A percentile compares a stretch with the other conserved stretches of the same genome.
These are phyloP conservation scores for Colletotrichum brevisporum DNA, from an alignment of 2,329 filamentous ascomycete species.

Conservation along the genomic window DNA sequence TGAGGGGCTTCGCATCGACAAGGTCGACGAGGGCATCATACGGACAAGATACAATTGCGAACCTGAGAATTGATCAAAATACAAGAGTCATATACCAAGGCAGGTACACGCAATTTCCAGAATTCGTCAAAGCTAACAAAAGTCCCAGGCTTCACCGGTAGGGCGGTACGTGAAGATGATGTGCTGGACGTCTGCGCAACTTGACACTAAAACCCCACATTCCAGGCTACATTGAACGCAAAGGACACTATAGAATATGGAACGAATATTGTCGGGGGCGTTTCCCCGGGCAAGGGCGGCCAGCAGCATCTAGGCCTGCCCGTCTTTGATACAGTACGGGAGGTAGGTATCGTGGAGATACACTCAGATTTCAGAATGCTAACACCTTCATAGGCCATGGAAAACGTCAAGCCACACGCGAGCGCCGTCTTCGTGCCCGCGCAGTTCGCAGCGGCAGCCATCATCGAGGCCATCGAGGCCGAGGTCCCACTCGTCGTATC, in stretches of 20 bases:
- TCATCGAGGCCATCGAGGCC: slow-evolving; percentile 82
- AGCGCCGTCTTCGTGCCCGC: slow-evolving; percentile 83
- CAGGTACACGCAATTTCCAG: slow-evolving; percentile 7
- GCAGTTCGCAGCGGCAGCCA: slow-evolving; percentile 74
- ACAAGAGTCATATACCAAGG: slow-evolving; percentile 56
- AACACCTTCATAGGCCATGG: slow-evolving; percentile 48
- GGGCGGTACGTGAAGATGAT: slow-evolving; percentile 47
- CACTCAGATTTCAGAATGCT: not conserved
- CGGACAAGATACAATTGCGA: slow-evolving; percentile 48
- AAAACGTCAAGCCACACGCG: slow-evolving; percentile 69
- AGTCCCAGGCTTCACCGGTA: slow-evolving; percentile 53
- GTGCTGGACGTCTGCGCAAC: not conserved
- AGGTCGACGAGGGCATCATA: slow-evolving; percentile 28
- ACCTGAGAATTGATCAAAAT: slow-evolving; percentile 46
- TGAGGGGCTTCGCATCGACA: not conserved
- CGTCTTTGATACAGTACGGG: slow-evolving; percentile 51
- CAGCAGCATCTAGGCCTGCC: slow-evolving; percentile 51
- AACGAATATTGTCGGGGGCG: slow-evolving; percentile 55
- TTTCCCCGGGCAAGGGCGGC: slow-evolving; percentile 54
- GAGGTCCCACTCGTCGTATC: slow-evolving; percentile 84
- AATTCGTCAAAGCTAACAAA: not conserved
- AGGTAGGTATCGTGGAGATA: slow-evolving; percentile 43
- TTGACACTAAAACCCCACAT: not conserved
- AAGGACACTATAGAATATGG: slow-evolving; percentile 56
- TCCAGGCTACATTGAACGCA: slow-evolving; percentile 54